Conservation (phyloP, 352 stramenopile genomes). For the Globisporangium splendens region DNA sequence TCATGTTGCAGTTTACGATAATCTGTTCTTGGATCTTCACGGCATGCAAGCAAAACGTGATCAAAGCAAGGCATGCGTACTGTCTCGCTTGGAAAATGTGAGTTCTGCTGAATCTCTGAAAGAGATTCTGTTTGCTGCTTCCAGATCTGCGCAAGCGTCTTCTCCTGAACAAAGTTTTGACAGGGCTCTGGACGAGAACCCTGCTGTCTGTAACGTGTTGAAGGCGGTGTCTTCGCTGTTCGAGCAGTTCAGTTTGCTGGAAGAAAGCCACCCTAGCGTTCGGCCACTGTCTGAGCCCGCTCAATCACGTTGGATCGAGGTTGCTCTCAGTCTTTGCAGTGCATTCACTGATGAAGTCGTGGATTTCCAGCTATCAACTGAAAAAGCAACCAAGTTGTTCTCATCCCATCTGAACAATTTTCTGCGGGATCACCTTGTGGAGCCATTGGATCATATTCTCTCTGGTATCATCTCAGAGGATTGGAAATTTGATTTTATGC, state of each 20-base stretch:
- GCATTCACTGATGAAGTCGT: not conserved
- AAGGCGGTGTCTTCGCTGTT: constrained; percentile 17
- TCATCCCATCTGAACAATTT: constrained; percentile 8
- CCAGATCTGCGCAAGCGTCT: not conserved
- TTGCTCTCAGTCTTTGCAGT: constrained; percentile 5
- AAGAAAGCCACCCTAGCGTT: constrained; percentile 9
- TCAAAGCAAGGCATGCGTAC: constrained; percentile 4
- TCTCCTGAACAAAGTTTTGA: not conserved
- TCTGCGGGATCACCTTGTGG: constrained; percentile 7
- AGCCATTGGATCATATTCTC: constrained; percentile 22
- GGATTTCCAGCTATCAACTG: not conserved
- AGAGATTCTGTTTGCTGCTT: not conserved
- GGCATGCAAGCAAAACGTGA: constrained; percentile 6
- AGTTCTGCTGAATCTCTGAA: not conserved
- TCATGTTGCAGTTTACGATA: constrained; percentile 26
- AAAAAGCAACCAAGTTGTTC: not conserved
- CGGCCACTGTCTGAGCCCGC: not conserved
- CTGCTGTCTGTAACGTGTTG: constrained; percentile 19
- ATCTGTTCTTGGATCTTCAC: constrained; percentile 29
- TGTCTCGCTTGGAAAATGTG: not conserved
- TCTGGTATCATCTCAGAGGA: constrained; percentile 31
- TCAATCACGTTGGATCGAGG: constrained; percentile 3
- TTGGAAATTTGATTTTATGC: constrained; percentile 41
- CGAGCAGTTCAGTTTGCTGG: constrained; percentile 17
- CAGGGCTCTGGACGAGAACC: constrained; percentile 6